Evolutionary conservation across 208 protist genomes (phyloP).

Genomic region (Tritrichomonas musculus): DNA sequence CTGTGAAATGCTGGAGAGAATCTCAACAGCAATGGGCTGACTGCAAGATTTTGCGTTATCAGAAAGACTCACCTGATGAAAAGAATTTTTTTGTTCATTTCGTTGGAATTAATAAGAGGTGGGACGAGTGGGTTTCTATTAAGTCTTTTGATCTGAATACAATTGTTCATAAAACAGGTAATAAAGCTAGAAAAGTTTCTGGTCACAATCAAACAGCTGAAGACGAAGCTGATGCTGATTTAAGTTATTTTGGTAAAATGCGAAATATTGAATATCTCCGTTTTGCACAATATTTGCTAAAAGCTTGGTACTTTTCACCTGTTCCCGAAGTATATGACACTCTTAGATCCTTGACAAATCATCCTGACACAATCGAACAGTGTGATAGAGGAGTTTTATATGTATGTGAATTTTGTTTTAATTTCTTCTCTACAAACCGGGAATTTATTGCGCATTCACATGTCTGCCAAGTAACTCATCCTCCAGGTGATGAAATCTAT

Average conservation of each 20-base stretch:
- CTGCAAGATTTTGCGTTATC: too few species aligned
- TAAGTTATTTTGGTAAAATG: background rate
- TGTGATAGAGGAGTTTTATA: background rate
- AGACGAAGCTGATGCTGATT: background rate
- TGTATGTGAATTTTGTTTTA: slow-evolving; percentile 33
- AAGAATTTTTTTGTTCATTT: too few species aligned
- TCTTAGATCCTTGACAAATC: background rate
- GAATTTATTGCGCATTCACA: background rate
- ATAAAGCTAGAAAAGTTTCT: background rate
- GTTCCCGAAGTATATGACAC: background rate
- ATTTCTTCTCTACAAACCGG: background rate
- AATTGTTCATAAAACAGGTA: background rate
- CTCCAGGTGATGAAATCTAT: slow-evolving; percentile 77
- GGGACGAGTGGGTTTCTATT: background rate
- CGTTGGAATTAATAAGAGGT: background rate
- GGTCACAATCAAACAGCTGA: background rate
- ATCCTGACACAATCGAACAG: background rate
- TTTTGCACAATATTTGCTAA: background rate
- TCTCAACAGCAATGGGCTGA: too few species aligned
- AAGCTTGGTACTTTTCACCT: slow-evolving; percentile 33
- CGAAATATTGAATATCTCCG: background rate
- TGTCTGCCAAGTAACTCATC: slow-evolving; percentile 59
- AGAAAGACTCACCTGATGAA: too few species aligned
- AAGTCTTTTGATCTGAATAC: background rate
- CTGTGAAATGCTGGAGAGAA: too few species aligned